Conservation (phyloP, 441 rosid species). For the Syzygium syzygioides region DNA sequence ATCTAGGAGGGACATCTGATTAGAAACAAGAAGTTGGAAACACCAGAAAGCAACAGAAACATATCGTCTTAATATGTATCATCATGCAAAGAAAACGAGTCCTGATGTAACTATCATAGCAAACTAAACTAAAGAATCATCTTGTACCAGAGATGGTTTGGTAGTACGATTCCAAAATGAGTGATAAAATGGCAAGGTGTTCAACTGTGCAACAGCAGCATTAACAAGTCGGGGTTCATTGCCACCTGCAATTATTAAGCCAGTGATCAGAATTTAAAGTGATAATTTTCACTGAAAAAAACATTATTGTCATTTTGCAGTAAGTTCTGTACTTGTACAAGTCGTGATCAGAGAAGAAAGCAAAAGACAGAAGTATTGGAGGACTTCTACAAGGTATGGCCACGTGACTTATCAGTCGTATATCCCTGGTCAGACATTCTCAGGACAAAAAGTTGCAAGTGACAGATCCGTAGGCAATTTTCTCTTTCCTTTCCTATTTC, state of each 20-base stretch:
- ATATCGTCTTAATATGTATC: background rate
- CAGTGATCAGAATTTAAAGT: background rate
- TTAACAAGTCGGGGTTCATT: slow-evolving; percentile 81
- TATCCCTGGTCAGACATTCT: background rate
- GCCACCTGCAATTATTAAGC: slow-evolving; percentile 58
- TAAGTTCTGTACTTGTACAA: background rate
- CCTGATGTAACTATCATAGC: background rate
- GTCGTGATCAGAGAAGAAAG: background rate
- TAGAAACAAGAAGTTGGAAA: slow-evolving; percentile 1
- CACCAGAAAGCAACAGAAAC: background rate
- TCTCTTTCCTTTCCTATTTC: background rate
- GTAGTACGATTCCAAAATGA: slow-evolving; percentile 98
- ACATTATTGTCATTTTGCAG: background rate
- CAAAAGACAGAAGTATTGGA: background rate
- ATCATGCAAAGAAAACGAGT: background rate
- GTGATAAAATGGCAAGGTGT: slow-evolving; percentile 84
- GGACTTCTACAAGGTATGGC: background rate
- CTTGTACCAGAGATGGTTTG: slow-evolving; percentile 76
- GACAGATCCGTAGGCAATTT: background rate
- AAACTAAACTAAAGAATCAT: background rate
- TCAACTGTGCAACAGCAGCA: slow-evolving; percentile 73
- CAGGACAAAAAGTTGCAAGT: background rate
- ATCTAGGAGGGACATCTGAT: background rate
- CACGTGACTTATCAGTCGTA: background rate
- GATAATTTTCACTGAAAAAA: background rate